phyloP scores from a whole-genome alignment of 768 basidiomycete species.

The Xerocomellus amylosporus region DNA sequence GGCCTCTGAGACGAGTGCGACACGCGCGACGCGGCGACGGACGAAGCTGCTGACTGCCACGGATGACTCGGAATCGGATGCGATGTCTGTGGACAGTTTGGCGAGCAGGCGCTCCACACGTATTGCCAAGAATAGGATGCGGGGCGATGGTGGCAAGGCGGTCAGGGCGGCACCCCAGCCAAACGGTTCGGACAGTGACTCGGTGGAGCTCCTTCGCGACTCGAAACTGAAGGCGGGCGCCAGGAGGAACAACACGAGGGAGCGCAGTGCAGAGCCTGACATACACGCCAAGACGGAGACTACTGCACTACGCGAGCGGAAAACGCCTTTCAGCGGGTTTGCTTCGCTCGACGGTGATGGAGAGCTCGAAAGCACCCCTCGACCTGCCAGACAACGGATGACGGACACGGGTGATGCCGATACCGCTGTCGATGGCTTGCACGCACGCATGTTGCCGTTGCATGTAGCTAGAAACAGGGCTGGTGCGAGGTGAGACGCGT shows the following conservation, averaged over 20 bases:
- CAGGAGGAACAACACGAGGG: not conserved
- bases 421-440: not conserved
- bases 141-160: not conserved
- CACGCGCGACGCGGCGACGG: constrained; percentile 2
- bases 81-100: constrained; percentile 29
- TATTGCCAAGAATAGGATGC: not conserved
- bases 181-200: constrained; percentile 5
- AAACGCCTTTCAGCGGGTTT: not conserved
- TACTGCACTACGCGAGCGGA: not conserved
- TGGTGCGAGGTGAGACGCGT: constrained; percentile 13
- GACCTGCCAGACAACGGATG: constrained; percentile 13
- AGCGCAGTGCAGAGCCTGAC: not conserved
- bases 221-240: not conserved
- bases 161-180: not conserved
- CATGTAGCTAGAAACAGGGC: constrained; percentile 16
- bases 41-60: not conserved
- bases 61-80: constrained; percentile 24
- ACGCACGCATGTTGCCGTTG: constrained; percentile 12
- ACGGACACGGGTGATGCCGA: not conserved
- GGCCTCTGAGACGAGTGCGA: constrained; percentile 5
- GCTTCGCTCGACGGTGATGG: constrained; percentile 1
- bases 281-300: not conserved
- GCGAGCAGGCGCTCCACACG: constrained; percentile 10
- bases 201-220: not conserved
- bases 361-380: constrained; percentile 25